Base-by-base conservation (phyloP, 345 rosid species). In the Salix brachista region DNA sequence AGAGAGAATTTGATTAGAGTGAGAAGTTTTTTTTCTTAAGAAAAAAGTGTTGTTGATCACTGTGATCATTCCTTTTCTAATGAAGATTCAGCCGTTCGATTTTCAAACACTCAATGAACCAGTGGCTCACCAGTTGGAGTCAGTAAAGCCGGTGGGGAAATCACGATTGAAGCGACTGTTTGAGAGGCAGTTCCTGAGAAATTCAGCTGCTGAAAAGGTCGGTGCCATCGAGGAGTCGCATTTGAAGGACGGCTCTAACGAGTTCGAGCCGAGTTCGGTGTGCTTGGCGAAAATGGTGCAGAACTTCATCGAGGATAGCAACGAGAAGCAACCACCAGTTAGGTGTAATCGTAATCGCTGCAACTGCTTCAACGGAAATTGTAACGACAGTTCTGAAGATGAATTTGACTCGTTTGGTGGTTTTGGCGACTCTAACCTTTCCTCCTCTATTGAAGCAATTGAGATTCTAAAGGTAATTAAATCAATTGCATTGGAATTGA, bases 51-150 rank as follows among this genome's bases (percentile, higher is more conserved):
- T 41, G 8, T 68, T 70, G 78, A 56, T 73, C 69, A 48, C 78
- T 77, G 77, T 65, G 73, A 70, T 58, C 75, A 80, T 88, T 86
- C 91, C 91, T 65, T 87, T 76, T 42, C 84, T 84, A 17, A 86
- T 86, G 97, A 94, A 88, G 91, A 87, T 94, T 74, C 98, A 90
- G 80, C 98, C 98, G 70, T 80, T 94, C 62, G 90, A 91, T 74
- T 84, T 77, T 42, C 77, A 76, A 56, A 66, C 82, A 42, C 69
- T 80, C 37, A 91, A 87, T 5, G 90, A 83, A 54, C 66, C 73
- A 30, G 54, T 37, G 14, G 42, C 77, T 28, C 83, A 78, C 64
- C 71, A 16, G 64, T 82, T 77, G 32, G 90, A 90, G 84, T 73
- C 87, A 36, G 87, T 77, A 52, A 89, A 83, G 78, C 93, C 91